Base-by-base conservation (phyloP, 2,329 filamentous ascomycete genomes). In the Cytospora piceae region DNA sequence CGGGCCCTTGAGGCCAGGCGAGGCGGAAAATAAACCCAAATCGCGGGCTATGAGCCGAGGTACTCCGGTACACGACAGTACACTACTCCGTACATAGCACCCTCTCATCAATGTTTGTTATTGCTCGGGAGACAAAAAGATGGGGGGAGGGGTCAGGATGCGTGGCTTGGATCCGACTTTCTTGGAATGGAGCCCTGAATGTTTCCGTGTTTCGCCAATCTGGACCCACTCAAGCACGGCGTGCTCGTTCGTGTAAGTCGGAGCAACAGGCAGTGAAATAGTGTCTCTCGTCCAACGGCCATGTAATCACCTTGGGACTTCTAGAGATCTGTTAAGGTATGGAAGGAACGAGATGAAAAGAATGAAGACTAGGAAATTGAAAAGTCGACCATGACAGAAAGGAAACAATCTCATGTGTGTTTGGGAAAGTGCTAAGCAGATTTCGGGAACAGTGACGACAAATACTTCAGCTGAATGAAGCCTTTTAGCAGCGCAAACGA, bases 1-100 rank as follows among this genome's bases (percentile, higher is more conserved):
- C 60, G 60, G 60, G 53, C 60, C 60, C 20, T 9, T n/a, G 22
- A 20, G n/a, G n/a, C 46, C 46, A 49, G 46, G 46, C 46, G 24
- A 49, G n/a, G n/a, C 22, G 46, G 22, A 49, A 49, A 49, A 49
- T 1, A 49, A 1, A 24, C 46, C 46, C n/a, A 49, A 49, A 49
- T 49, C 46, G 46, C 46, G n/a, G 46, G 46, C 46, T 49, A 49
- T 49, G n/a, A 14, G 46, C 46, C 46, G 46, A 49, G 46, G 46
- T 49, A 49, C 46, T 49, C 46, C 9, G 46, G 46, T 49, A 22
- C 46, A 22, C 42, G 7, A 17, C n/a, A 49, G n/a, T 49, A 46
- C n/a, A 49, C 9, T 49, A 46, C 42, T 22, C 42, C 42, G 46
- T 49, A n/a, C n/a, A 49, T 49, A 20, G 17, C 39, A 46, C 17